A percentile compares a stretch with the other conserved stretches of the same genome.
phyloP scores from a whole-genome alignment of 768 basidiomycete species.

The Leccinum broughii region DNA sequence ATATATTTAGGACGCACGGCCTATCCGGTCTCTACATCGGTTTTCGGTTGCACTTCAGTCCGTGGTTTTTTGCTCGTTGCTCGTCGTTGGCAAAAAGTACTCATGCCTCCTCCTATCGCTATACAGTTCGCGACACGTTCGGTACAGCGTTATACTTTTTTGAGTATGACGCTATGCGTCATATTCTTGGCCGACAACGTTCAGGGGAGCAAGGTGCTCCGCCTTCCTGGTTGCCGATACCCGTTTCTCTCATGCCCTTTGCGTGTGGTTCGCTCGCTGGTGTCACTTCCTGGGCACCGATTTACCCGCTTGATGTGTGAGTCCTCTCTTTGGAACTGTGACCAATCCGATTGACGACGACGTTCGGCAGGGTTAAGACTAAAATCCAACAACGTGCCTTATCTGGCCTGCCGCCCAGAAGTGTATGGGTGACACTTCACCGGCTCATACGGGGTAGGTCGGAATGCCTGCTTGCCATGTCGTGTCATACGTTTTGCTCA shows the following conservation, averaged over 20 bases:
- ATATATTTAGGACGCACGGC: constrained; percentile 69
- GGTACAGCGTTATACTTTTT: constrained; percentile 93
- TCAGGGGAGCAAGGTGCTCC: constrained; percentile 79
- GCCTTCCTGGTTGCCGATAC: constrained; percentile 86
- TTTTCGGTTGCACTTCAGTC: constrained; percentile 83
- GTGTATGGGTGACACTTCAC: constrained; percentile 69
- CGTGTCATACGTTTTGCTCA: constrained; percentile 4
- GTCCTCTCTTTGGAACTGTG: constrained; percentile 22
- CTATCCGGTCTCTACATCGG: constrained; percentile 76
- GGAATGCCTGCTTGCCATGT: neutral
- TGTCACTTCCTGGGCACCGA: constrained; percentile 85
- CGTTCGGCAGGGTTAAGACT: constrained; percentile 72
- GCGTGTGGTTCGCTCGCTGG: constrained; percentile 89
- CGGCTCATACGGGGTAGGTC: constrained; percentile 71
- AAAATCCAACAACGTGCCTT: constrained; percentile 94
- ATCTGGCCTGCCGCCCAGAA: constrained; percentile 72
- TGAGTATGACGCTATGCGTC: constrained; percentile 91
- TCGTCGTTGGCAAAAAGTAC: constrained; percentile 1
- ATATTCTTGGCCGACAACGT: constrained; percentile 75
- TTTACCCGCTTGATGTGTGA: constrained; percentile 94
- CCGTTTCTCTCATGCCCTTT: constrained; percentile 79
- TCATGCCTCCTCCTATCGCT: constrained; percentile 8
- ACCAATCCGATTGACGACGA: neutral
- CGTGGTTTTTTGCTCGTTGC: constrained; percentile 26
- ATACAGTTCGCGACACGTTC: constrained; percentile 78